Evolutionary conservation across 2,329 filamentous ascomycete species (phyloP).

Genomic region (Talaromyces sp.): DNA sequence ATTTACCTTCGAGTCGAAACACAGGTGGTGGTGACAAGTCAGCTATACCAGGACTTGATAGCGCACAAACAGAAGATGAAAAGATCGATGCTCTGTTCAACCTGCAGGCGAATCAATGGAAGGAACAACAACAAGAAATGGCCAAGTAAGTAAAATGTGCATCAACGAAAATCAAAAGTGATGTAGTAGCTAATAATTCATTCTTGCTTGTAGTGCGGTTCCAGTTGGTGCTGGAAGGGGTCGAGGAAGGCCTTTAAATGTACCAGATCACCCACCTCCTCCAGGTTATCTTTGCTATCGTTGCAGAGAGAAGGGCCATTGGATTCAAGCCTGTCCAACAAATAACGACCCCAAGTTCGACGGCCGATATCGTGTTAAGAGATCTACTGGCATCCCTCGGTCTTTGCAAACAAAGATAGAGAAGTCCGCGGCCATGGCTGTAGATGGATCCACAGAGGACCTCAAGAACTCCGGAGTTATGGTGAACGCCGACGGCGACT

Average conservation of each 20-base stretch:
- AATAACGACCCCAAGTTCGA: constrained; percentile 97
- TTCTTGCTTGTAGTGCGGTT: constrained; percentile 35
- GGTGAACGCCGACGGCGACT: constrained; percentile 96
- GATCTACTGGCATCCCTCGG: constrained; percentile 92
- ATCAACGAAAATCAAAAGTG: no score
- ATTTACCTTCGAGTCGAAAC: constrained; percentile 44
- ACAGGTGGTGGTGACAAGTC: constrained; percentile 44
- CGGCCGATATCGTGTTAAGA: constrained; percentile 85
- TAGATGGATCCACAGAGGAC: constrained; percentile 73
- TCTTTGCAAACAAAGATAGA: constrained; percentile 95
- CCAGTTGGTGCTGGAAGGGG: constrained; percentile 38
- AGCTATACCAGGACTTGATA: constrained; percentile 63
- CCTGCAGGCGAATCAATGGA: constrained; percentile 86
- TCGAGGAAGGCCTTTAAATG: constrained; percentile 50
- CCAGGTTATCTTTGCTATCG: constrained; percentile 94
- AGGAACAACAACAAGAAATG: constrained; percentile 87
- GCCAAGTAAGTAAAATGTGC: constrained; percentile 57
- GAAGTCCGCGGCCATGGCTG: constrained; percentile 71
- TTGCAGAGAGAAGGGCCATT: constrained; percentile 96
- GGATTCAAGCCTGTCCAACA: constrained; percentile 97
- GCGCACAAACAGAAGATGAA: constrained; percentile 85
- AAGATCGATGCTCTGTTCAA: constrained; percentile 89
- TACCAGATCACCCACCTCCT: constrained; percentile 89
- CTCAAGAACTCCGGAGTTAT: constrained; percentile 83
- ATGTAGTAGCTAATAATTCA: neutral